These are phyloP conservation scores for Phytophthora vignae DNA, from an alignment of 352 stramenopile species.

Conservation along the genomic window DNA sequence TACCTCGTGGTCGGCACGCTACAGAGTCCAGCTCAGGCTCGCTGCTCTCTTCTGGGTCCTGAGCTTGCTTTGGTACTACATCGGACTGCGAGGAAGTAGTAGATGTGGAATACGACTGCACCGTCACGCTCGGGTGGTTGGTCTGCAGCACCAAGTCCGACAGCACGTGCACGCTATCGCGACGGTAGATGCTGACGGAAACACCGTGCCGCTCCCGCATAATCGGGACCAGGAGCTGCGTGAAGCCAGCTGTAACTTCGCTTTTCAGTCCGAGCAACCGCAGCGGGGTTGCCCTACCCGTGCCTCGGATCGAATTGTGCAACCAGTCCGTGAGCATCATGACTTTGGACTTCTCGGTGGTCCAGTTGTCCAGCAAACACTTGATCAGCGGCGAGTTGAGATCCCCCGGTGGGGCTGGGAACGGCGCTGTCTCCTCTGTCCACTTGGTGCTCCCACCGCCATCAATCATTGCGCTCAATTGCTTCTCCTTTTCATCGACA, in stretches of 20 bases:
- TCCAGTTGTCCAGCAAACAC: constrained; percentile 74
- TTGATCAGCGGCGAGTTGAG: constrained; percentile 74
- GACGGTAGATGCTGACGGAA: constrained; percentile 67
- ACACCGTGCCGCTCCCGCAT: constrained; percentile 72
- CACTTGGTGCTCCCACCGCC: constrained; percentile 45
- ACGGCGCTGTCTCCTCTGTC: constrained; percentile 61
- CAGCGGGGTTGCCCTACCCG: constrained; percentile 47
- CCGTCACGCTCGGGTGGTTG: constrained; percentile 45
- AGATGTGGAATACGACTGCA: constrained; percentile 36
- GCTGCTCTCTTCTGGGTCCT: constrained; percentile 20
- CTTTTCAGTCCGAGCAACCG: constrained; percentile 56
- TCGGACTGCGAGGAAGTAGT: constrained; percentile 15
- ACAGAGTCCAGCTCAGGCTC: constrained; percentile 24
- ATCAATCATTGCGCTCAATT: constrained; percentile 34
- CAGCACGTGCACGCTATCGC: constrained; percentile 63
- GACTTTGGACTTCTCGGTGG: constrained; percentile 65
- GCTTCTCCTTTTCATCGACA: constrained; percentile 24
- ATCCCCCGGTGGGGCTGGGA: constrained; percentile 66
- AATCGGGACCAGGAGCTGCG: constrained; percentile 72
- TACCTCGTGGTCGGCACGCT: constrained; percentile 19
- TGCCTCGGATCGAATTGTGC: constrained; percentile 67
- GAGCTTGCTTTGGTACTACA: constrained; percentile 13
- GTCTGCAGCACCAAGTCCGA: constrained; percentile 70
- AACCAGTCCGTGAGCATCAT: constrained; percentile 70
- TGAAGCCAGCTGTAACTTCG: constrained; percentile 67